A percentile compares a stretch with the other conserved stretches of the same genome.
Evolutionary conservation across 2,329 filamentous ascomycete genomes (phyloP).

Genomic region (Clarireedia homoeocarpa): DNA sequence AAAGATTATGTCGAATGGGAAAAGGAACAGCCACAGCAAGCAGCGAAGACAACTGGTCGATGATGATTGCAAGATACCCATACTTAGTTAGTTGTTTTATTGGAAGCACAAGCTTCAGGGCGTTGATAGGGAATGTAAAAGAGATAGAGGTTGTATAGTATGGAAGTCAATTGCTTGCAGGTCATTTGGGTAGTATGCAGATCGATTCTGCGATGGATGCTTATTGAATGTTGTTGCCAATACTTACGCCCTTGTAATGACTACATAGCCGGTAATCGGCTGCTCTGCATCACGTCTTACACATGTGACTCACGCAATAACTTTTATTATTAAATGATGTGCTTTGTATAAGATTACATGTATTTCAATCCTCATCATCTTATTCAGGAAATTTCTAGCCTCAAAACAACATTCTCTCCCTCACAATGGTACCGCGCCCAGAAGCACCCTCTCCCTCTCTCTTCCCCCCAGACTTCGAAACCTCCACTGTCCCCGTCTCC

Average conservation of each 20-base stretch:
- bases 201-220: too few relatives aligned
- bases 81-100: not conserved
- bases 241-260: too few relatives aligned
- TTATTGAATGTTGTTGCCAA: too few relatives aligned
- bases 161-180: conserved; percentile 1
- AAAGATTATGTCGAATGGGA: conserved; percentile 48
- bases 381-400: too few relatives aligned
- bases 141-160: conserved; percentile 8
- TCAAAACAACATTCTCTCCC: not conserved
- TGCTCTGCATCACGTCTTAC: too few relatives aligned
- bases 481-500: not conserved
- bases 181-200: not conserved
- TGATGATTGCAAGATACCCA: conserved; percentile 11
- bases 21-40: conserved; percentile 26
- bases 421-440: not conserved
- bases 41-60: conserved; percentile 2
- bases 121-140: conserved; percentile 7
- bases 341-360: too few relatives aligned
- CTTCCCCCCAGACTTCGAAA: conserved; percentile 2
- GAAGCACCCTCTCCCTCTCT: not conserved
- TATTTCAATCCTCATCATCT: too few relatives aligned
- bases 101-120: conserved; percentile 6
- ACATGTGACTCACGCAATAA: too few relatives aligned
- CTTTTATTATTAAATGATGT: too few relatives aligned
- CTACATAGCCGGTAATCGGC: too few relatives aligned